Conservation (phyloP, 495 filamentous ascomycete genomes). For the Rusavskia elegans region DNA sequence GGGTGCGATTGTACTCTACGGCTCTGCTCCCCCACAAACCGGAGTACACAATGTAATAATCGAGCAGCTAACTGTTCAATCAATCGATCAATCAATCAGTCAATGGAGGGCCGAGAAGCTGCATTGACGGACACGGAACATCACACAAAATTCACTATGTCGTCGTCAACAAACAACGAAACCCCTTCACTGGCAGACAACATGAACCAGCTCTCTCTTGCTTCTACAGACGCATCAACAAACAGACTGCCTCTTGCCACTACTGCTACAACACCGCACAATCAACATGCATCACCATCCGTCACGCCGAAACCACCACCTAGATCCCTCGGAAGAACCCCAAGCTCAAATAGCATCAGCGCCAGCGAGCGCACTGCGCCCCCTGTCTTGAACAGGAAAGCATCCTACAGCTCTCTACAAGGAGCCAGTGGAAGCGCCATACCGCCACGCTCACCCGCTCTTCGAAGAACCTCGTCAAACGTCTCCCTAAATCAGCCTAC, state of each 20-base stretch:
- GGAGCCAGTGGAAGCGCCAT: conserved; percentile 15
- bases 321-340: conserved; percentile 30
- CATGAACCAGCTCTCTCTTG: conserved; percentile 31
- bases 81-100: not conserved
- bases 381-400: conserved; percentile 28
- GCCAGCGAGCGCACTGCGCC: conserved; percentile 30
- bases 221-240: conserved; percentile 23
- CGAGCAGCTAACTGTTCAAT: too few species aligned
- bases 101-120: not conserved
- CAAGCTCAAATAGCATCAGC: conserved; percentile 34
- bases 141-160: not conserved
- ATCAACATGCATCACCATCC: conserved; percentile 14
- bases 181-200: conserved; percentile 21
- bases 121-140: not conserved
- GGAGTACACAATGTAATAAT: not conserved
- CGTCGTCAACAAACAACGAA: conserved; percentile 14
- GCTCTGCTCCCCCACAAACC: not conserved
- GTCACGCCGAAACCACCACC: conserved; percentile 19
- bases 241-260: conserved; percentile 29
- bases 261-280: conserved; percentile 5
- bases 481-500: conserved; percentile 22
- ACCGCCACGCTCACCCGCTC: conserved; percentile 21
- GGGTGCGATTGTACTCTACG: not conserved
- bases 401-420: conserved; percentile 28
- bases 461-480: conserved; percentile 32